Percentiles rank a stretch among this genome's conserved stretches.
phyloP scores from a whole-genome alignment of 1,284 basidiomycete genomes.

The Inonotus hispidus region DNA sequence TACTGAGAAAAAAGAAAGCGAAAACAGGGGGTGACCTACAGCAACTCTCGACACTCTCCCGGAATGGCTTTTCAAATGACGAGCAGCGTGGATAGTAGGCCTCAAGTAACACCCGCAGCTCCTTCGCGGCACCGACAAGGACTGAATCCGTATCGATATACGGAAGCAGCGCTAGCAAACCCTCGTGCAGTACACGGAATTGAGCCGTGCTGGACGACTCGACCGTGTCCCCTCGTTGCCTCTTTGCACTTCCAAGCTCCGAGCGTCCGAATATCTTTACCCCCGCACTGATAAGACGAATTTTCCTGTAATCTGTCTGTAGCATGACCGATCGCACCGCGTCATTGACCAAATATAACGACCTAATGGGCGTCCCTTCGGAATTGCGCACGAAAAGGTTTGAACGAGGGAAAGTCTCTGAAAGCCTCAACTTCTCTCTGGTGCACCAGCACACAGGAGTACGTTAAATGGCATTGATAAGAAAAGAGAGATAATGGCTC shows the following conservation, averaged over 20 bases:
- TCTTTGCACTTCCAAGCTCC: constrained; percentile 30
- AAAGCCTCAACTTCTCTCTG: constrained; percentile 65
- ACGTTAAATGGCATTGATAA: not conserved
- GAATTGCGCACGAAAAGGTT: constrained; percentile 89
- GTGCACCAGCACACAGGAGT: not conserved
- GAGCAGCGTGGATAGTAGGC: constrained; percentile 74
- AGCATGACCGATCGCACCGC: constrained; percentile 75
- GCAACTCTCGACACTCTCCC: constrained; percentile 40
- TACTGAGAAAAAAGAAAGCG: constrained; percentile 10
- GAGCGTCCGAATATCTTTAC: constrained; percentile 69
- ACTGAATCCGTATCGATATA: constrained; percentile 67
- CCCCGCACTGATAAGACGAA: constrained; percentile 88
- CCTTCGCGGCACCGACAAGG: constrained; percentile 50
- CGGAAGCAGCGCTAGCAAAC: constrained; percentile 76
- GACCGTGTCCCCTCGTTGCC: not conserved
- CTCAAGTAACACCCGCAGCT: constrained; percentile 64
- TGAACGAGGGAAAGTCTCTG: constrained; percentile 62
- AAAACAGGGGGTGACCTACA: constrained; percentile 34
- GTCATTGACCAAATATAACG: constrained; percentile 87
- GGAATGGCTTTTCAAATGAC: constrained; percentile 59
- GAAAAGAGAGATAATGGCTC: not conserved
- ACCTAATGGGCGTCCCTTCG: constrained; percentile 70
- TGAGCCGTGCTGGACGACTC: constrained; percentile 41
- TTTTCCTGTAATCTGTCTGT: constrained; percentile 79
- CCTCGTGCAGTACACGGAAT: constrained; percentile 82